Percentiles rank a stretch among this genome's conserved stretches.
Conservation (phyloP, 345 rosid species). For the Microcos paniculata region DNA sequence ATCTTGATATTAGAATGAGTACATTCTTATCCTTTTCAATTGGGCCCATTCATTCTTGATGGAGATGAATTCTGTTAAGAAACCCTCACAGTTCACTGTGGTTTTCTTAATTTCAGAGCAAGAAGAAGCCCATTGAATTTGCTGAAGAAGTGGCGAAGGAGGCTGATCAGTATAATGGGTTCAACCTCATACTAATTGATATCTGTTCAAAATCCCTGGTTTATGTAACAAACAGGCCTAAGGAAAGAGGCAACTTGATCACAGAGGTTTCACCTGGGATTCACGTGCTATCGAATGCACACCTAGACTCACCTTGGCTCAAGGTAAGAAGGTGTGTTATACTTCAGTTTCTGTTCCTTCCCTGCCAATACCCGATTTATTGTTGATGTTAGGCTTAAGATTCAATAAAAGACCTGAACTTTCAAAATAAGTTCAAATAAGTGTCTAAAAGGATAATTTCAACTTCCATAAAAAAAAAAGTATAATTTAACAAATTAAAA, state of each 20-base stretch:
- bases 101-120: conserved; percentile 43
- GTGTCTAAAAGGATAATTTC: no score
- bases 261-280: conserved; percentile 68
- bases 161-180: conserved; percentile 54
- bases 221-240: conserved; percentile 69
- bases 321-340: conserved; percentile 44
- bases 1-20: not conserved
- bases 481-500: no score
- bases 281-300: conserved; percentile 72
- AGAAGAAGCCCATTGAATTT: conserved; percentile 54
- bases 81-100: not conserved
- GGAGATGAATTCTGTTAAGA: not conserved
- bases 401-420: no score
- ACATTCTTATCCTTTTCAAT: not conserved
- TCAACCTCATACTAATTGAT: conserved; percentile 65
- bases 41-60: not conserved
- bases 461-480: no score
- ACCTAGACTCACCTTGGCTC: conserved; percentile 83
- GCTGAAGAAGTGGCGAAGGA: conserved; percentile 55
- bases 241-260: conserved; percentile 25
- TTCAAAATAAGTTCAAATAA: no score
- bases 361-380: not conserved
- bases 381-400: no score
- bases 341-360: not conserved
- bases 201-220: conserved; percentile 55